A percentile compares a stretch with the other conserved stretches of the same genome.
phyloP scores from a whole-genome alignment of 805 yeast genomes.

The Sporopachydermia lactativora region DNA sequence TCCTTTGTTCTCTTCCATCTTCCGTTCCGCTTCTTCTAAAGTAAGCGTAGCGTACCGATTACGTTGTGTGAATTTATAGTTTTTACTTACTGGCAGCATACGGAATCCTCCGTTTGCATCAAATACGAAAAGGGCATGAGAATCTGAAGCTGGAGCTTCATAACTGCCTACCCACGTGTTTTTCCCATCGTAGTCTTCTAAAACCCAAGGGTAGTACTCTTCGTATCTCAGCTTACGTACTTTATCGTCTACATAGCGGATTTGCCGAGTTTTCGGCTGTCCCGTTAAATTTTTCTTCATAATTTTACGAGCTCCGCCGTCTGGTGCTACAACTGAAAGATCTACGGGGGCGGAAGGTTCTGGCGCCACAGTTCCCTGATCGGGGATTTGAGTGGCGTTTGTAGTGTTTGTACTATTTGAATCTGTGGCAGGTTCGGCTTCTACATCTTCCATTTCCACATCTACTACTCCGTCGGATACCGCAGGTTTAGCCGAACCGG shows the following conservation, averaged over 20 bases:
- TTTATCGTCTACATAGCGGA: conserved; percentile 65
- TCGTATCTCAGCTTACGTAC: conserved; percentile 82
- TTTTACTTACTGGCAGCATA: conserved; percentile 91
- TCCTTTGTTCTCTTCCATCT: conserved; percentile 66
- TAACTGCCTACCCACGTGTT: conserved; percentile 94
- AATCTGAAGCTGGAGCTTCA: conserved; percentile 81
- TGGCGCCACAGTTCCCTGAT: conserved; percentile 23
- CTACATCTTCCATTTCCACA: conserved; percentile 18
- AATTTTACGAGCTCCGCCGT: conserved; percentile 66
- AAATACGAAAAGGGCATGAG: conserved; percentile 74
- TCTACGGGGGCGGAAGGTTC: conserved; percentile 23
- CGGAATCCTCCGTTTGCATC: conserved; percentile 74
- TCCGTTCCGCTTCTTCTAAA: conserved; percentile 89
- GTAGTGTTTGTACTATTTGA: no score
- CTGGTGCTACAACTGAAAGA: conserved; percentile 61
- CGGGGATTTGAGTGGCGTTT: conserved; percentile 23
- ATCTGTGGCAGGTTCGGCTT: conserved; percentile 9
- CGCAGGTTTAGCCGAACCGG: conserved; percentile 10
- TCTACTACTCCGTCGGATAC: conserved; percentile 9
- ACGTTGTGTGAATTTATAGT: conserved; percentile 84
- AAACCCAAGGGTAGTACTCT: conserved; percentile 95
- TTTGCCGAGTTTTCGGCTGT: conserved; percentile 66
- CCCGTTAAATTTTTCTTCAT: conserved; percentile 43
- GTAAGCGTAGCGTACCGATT: conserved; percentile 89
- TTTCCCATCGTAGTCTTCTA: conserved; percentile 90